Percentiles rank a stretch among this genome's conserved stretches.
Conservation (phyloP, 2,329 filamentous ascomycete species). For the Coniochaeta sp. region DNA sequence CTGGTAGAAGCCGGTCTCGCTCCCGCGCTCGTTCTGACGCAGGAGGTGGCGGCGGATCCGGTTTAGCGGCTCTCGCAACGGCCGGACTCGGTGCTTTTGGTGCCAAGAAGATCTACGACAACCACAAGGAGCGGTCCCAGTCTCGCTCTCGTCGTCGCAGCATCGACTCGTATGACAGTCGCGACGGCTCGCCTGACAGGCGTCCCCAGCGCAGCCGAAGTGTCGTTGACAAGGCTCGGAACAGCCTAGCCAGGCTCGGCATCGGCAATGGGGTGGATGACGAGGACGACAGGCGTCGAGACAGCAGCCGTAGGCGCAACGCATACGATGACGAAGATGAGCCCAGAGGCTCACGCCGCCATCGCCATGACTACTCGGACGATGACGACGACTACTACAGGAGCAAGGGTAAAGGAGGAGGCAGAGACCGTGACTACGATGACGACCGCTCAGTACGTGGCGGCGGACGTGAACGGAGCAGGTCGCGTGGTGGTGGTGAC, state of each 20-base stretch:
- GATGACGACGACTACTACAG: slow-evolving; percentile 36
- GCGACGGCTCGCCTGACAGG: slow-evolving; percentile 31
- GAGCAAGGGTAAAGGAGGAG: slow-evolving; percentile 27
- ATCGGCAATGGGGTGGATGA: slow-evolving; percentile 43
- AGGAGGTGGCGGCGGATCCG: slow-evolving; percentile 32
- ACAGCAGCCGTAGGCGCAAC: slow-evolving; percentile 16
- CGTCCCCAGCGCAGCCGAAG: slow-evolving; percentile 47
- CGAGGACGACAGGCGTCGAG: slow-evolving; percentile 26
- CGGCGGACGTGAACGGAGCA: slow-evolving; percentile 28
- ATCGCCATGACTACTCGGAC: slow-evolving; percentile 9
- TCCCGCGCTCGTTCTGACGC: slow-evolving; percentile 56
- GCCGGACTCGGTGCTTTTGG: slow-evolving; percentile 54
- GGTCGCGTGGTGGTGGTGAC: slow-evolving; percentile 27
- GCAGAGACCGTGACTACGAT: slow-evolving; percentile 35
- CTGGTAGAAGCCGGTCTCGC: slow-evolving; percentile 61
- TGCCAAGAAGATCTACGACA: slow-evolving; percentile 51
- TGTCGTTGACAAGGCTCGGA: slow-evolving; percentile 56
- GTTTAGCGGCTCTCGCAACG: slow-evolving; percentile 57
- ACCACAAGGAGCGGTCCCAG: slow-evolving; percentile 23
- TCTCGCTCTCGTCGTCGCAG: slow-evolving; percentile 50
- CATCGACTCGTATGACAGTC: slow-evolving; percentile 38
- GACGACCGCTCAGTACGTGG: slow-evolving; percentile 32
- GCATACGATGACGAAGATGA: slow-evolving; percentile 22
- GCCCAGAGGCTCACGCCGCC: slow-evolving; percentile 20
- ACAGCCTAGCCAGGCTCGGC: slow-evolving; percentile 54